Percentiles rank a stretch among this genome's conserved stretches.
Evolutionary conservation across 805 yeast genomes (phyloP).

Genomic region (Grigorovia transvaalensis): DNA sequence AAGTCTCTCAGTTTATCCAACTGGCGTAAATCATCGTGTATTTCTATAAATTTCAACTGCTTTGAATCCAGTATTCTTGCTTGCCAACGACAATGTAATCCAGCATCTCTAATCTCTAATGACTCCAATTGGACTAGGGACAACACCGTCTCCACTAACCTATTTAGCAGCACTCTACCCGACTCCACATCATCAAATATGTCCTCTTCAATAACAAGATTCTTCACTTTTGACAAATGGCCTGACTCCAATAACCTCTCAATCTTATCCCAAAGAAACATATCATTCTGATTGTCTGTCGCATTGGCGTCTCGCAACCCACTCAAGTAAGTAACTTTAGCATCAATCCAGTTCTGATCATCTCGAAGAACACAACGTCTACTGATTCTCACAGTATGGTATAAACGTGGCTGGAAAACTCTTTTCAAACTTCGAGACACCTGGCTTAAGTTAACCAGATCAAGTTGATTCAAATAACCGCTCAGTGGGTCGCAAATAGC

Average conservation of each 20-base stretch:
- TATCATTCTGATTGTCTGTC: slow-evolving; percentile 29
- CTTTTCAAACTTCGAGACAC: slow-evolving; percentile 27
- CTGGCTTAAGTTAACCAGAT: slow-evolving; percentile 26
- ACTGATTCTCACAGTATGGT: slow-evolving; percentile 30
- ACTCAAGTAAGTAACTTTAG: slow-evolving; percentile 31
- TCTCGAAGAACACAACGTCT: slow-evolving; percentile 26
- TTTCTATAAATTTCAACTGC: slow-evolving; percentile 7
- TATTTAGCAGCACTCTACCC: slow-evolving; percentile 10
- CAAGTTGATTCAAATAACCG: slow-evolving; percentile 32
- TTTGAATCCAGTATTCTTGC: slow-evolving; percentile 5
- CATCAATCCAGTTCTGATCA: slow-evolving; percentile 26
- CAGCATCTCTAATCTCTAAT: slow-evolving; percentile 15
- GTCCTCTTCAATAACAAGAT: slow-evolving; percentile 28
- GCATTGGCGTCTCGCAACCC: slow-evolving; percentile 29
- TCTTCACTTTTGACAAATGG: slow-evolving; percentile 27
- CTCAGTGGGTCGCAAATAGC: slow-evolving; percentile 4
- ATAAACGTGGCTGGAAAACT: slow-evolving; percentile 26
- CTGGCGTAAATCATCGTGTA: slow-evolving; percentile 3
- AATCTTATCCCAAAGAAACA: slow-evolving; percentile 32
- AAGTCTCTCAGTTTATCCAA: not conserved
- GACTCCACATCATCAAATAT: slow-evolving; percentile 20
- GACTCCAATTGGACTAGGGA: slow-evolving; percentile 16
- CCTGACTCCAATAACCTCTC: slow-evolving; percentile 31
- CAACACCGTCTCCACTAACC: slow-evolving; percentile 14
- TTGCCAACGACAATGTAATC: slow-evolving; percentile 9